These are phyloP conservation scores for Myriosclerotinia scirpicola DNA, from an alignment of 2,329 filamentous ascomycete species.

Conservation along the genomic window DNA sequence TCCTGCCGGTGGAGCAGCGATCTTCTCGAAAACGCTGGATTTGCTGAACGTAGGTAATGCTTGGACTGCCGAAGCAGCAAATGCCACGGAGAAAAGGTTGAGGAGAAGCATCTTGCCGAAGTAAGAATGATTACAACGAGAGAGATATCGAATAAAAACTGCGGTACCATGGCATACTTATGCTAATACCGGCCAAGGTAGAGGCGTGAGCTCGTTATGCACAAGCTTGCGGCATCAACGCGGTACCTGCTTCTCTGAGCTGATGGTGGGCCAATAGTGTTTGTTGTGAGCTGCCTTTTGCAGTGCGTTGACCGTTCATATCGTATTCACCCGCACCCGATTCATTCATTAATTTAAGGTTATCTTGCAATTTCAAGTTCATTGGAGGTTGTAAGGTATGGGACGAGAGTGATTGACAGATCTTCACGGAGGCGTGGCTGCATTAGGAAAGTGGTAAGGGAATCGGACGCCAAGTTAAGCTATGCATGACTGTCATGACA, in stretches of 20 bases:
- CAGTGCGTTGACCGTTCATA: slow-evolving; percentile 10
- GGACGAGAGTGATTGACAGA: slow-evolving; percentile 9
- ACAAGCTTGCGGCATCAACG: slow-evolving; percentile 15
- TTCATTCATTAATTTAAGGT: slow-evolving; percentile 17
- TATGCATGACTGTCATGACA: slow-evolving; percentile 1
- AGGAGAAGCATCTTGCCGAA: slow-evolving; percentile 23
- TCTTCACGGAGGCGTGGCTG: slow-evolving; percentile 12
- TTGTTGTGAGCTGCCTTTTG: slow-evolving; percentile 18
- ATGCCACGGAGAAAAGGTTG: slow-evolving; percentile 21
- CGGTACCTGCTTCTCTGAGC: slow-evolving; percentile 24
- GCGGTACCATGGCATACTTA: slow-evolving; percentile 19
- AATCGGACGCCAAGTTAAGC: slow-evolving; percentile 10
- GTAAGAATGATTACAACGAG: slow-evolving; percentile 17
- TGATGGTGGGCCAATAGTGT: not conserved
- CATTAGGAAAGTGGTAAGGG: slow-evolving; percentile 20
- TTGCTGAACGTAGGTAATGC: slow-evolving; percentile 24
- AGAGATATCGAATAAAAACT: not conserved
- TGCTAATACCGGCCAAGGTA: slow-evolving; percentile 20
- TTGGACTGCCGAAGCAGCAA: slow-evolving; percentile 18
- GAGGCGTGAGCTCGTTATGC: slow-evolving; percentile 2
- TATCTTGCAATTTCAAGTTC: slow-evolving; percentile 12
- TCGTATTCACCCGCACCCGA: not conserved
- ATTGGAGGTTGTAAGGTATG: slow-evolving; percentile 3
- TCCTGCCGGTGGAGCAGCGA: slow-evolving; percentile 33
- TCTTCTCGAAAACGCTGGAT: slow-evolving; percentile 33